Evolutionary conservation across 73 alveolate species (phyloP).

Genomic region (Paramecium pentaurelia): DNA sequence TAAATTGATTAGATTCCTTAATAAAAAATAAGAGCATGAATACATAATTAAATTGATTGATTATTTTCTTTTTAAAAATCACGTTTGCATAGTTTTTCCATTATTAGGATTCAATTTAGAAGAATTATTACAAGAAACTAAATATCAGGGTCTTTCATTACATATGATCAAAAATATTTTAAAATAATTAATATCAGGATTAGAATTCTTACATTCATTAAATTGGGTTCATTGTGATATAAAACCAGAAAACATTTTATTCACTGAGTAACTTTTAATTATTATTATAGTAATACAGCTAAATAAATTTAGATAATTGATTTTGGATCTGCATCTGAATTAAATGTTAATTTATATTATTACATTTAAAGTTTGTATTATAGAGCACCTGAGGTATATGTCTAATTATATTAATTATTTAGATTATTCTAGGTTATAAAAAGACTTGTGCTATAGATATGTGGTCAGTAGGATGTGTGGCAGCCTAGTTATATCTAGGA

Average conservation of each 20-base stretch:
- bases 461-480: slow-evolving; percentile 43
- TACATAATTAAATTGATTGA: not conserved
- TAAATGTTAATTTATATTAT: not conserved
- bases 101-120: not conserved
- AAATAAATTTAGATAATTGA: not conserved
- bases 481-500: not conserved
- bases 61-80: not conserved
- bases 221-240: slow-evolving; percentile 19
- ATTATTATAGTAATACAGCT: not conserved
- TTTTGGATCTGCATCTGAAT: not conserved
- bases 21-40: not conserved
- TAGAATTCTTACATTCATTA: not conserved
- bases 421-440: not conserved
- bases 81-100: not conserved
- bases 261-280: not conserved
- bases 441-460: not conserved
- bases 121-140: not conserved
- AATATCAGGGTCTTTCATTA: not conserved
- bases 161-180: not conserved
- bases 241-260: slow-evolving; percentile 15
- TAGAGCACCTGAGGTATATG: not conserved
- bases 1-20: not conserved
- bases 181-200: not conserved
- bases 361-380: not conserved
- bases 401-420: not conserved